Base-by-base conservation (phyloP, 2,329 filamentous ascomycete genomes). In the Alternaria viburni region DNA sequence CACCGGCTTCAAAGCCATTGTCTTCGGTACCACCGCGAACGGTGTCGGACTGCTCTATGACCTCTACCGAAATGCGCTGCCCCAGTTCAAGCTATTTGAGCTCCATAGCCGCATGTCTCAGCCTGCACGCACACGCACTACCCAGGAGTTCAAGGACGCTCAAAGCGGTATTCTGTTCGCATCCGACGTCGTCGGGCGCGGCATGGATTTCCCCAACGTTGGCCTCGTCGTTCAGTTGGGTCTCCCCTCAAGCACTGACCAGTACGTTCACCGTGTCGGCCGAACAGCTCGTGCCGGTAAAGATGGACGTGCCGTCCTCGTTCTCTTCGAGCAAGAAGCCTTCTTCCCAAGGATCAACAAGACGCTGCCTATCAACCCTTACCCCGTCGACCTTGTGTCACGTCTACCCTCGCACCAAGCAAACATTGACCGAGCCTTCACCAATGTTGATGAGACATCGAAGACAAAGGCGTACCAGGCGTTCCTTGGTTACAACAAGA, bases 161-260 rank as follows among this genome's bases (percentile, higher is more conserved):
- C 71, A 78, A 1, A 77, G 80, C 15, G 85, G 85, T 25, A 82
- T 87, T 56, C 75, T 87, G 67, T 84, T 87, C 58, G 85, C 85
- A 21, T 84, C 83, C 69, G 78, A 80, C 59, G 78, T 80, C 5
- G 81, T 84, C 11, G 83, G 83, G 10, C 80, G 83, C 55, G 83
- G 83, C 26, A 84, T 85, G 83, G 83, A 85, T 66, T 85, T 85
- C 70, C 83, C 83, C 19, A 83, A 84, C 59, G 83, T 85, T 61
- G 81, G 82, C 25, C 74, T 84, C 12, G 83, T 85, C 32, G 74
- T 85, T 30, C 83, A 85, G 67, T 72, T 84, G 5, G 85, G 85
- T 32, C 73, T 87, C 6, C 85, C 86, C 0, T 81, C 82, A 3
- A 83, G 80, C 51, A 80, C 79, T 15, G 86, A 87, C 57, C 84